Evolutionary conservation across 2,329 filamentous ascomycete species (phyloP).

Genomic region (Cladorrhinum sp.): DNA sequence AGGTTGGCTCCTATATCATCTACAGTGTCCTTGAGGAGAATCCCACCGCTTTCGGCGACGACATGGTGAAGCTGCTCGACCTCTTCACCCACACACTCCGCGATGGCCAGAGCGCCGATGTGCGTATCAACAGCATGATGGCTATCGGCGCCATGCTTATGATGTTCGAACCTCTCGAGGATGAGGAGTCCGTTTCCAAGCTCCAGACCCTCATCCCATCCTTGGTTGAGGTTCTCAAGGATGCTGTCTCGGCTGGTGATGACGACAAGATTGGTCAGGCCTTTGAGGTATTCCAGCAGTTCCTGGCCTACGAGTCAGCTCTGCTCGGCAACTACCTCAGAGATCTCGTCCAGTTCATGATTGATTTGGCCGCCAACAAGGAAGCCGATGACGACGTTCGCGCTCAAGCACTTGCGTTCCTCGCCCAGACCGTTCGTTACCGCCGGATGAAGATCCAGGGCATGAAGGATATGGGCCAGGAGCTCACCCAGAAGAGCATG

Average conservation of each 20-base stretch:
- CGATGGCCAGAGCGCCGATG: conserved; percentile 86
- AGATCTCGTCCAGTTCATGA: conserved; percentile 91
- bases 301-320: conserved; percentile 83
- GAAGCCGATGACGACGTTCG: conserved; percentile 80
- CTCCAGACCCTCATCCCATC: conserved; percentile 79
- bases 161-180: conserved; percentile 84
- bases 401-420: conserved; percentile 86
- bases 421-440: conserved; percentile 89
- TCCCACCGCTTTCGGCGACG: conserved; percentile 78
- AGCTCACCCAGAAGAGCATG: conserved; percentile 83
- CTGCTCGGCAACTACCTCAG: conserved; percentile 82
- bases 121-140: conserved; percentile 91
- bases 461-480: conserved; percentile 77
- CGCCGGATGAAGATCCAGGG: conserved; percentile 94
- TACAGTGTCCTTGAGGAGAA: conserved; percentile 88
- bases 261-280: conserved; percentile 86
- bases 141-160: conserved; percentile 84
- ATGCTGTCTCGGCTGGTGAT: conserved; percentile 72
- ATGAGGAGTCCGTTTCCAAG: conserved; percentile 66
- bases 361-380: conserved; percentile 75
- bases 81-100: conserved; percentile 85
- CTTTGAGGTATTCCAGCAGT: conserved; percentile 96
- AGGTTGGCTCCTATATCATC: conserved; percentile 89
- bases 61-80: conserved; percentile 73
- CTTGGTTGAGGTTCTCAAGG: conserved; percentile 88